Base-by-base conservation (phyloP, 441 rosid genomes). In the Francoa sonchifolia region DNA sequence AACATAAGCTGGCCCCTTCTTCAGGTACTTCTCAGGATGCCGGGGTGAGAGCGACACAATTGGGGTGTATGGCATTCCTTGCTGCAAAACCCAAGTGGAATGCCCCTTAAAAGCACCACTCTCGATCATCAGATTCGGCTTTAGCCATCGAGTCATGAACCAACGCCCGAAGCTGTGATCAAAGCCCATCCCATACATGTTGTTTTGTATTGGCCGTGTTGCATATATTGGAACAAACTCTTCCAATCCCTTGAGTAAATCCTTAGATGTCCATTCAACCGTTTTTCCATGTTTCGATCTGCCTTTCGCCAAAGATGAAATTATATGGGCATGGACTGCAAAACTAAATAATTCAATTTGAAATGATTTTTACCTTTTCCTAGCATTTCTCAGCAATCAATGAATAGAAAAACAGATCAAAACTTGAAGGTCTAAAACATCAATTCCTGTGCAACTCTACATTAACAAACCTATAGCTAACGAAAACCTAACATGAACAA, bases 71-170 rank as follows among this genome's bases (percentile, higher is more conserved):
- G 84, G 95, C 90, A 76, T 90, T 0, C 95, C 99, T 61, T 86
- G 99, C 57, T 96, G 74, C 69, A 90, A 36, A 60, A 90, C 86
- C 99, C 99, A 90, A 45, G 99, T 86, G 2, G 99, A 90, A 44
- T 90, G 99, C 20, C 99, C 99, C 67, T 90, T 90, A 47, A 90
- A 90, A 48, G 86, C 96, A 55, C 96, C 99, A 51, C 96, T 90
- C 69, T 90, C 99, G 57, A 90, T 80, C 95, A 86, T 78, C 39
- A 90, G 55, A 58, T 76, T 84, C 11, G 96, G 99, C 64, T 90
- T 80, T 26, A 82, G 66, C 96, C 92, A 72, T 33, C 71, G 71
- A 0, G 92, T 53, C 49, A 81, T 82, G 73, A 86, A 90, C 99
- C 99, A 86, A 44, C 86, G 76, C 29, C 99, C 99, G 63, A 82